phyloP scores from a whole-genome alignment of 441 rosid species.

The Pelargonium citronellum region DNA sequence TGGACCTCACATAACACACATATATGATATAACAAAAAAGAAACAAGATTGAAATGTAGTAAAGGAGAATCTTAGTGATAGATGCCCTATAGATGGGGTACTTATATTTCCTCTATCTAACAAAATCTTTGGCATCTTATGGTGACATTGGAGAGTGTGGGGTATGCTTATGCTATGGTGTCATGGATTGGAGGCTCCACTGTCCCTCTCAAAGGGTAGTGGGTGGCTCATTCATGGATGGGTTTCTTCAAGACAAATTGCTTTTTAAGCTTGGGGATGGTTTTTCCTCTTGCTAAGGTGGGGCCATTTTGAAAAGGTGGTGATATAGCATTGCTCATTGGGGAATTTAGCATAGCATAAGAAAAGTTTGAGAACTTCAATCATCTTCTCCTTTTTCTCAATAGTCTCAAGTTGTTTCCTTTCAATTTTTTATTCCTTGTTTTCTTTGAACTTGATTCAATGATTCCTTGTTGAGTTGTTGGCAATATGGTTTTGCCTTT shows the following conservation, averaged over 20 bases:
- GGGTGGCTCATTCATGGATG: slow-evolving; percentile 3
- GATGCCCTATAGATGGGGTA: slow-evolving; percentile 18
- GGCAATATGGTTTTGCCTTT: too few relatives aligned
- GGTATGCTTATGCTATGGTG: slow-evolving; percentile 1
- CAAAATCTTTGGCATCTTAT: slow-evolving; percentile 26
- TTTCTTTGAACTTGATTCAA: too few relatives aligned
- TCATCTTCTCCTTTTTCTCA: too few relatives aligned
- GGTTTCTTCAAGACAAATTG: slow-evolving; percentile 14
- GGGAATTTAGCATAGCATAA: neutral
- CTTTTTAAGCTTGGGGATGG: slow-evolving; percentile 15
- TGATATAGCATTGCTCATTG: slow-evolving; percentile 12
- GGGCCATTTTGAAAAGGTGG: slow-evolving; percentile 22
- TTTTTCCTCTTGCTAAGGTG: slow-evolving; percentile 21
- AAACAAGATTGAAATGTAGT: neutral
- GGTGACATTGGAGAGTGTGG: slow-evolving; percentile 11
- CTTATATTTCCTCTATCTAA: slow-evolving; percentile 25
- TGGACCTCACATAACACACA: neutral
- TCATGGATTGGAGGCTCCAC: slow-evolving; percentile 23
- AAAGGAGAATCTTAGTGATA: slow-evolving; percentile 22
- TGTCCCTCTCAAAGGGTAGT: neutral
- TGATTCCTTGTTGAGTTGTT: too few relatives aligned
- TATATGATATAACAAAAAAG: neutral
- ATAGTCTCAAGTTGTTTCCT: too few relatives aligned
- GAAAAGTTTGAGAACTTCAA: too few relatives aligned
- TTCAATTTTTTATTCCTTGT: too few relatives aligned